Evolutionary conservation across 1,284 basidiomycete species (phyloP).

Genomic region (Inonotus hispidus): DNA sequence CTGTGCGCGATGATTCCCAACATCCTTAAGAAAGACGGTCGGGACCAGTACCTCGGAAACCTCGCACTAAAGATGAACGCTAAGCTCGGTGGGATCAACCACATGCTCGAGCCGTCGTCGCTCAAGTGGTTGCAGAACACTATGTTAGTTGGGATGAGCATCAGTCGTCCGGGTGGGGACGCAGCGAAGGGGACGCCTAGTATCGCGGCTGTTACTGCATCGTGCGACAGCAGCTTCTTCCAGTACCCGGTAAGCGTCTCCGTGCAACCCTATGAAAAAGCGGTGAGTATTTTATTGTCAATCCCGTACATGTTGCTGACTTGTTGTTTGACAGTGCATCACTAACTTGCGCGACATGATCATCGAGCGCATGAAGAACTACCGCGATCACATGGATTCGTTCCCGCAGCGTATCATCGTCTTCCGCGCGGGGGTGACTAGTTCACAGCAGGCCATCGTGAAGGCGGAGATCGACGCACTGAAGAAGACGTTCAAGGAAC

Average conservation of each 20-base stretch:
- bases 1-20: background rate
- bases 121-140: slow-evolving; percentile 66
- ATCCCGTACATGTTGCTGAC: background rate
- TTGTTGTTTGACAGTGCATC: slow-evolving; percentile 46
- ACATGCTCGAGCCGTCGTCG: slow-evolving; percentile 47
- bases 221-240: background rate
- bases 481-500: slow-evolving; percentile 47
- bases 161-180: background rate
- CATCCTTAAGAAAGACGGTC: slow-evolving; percentile 40
- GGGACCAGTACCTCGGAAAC: slow-evolving; percentile 74
- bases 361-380: slow-evolving; percentile 55
- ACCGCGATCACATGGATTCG: slow-evolving; percentile 43
- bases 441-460: slow-evolving; percentile 58
- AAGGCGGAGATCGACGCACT: slow-evolving; percentile 53
- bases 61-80: slow-evolving; percentile 62
- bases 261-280: background rate
- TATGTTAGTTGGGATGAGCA: slow-evolving; percentile 47
- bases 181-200: background rate
- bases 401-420: slow-evolving; percentile 62
- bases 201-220: slow-evolving; percentile 2
- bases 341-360: slow-evolving; percentile 60
- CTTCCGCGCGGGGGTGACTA: slow-evolving; percentile 71
- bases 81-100: slow-evolving; percentile 76
- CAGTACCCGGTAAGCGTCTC: slow-evolving; percentile 4
- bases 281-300: slow-evolving; percentile 32